Base-by-base conservation (phyloP, 208 protist genomes). In the Trypanosoma platydactyli region DNA sequence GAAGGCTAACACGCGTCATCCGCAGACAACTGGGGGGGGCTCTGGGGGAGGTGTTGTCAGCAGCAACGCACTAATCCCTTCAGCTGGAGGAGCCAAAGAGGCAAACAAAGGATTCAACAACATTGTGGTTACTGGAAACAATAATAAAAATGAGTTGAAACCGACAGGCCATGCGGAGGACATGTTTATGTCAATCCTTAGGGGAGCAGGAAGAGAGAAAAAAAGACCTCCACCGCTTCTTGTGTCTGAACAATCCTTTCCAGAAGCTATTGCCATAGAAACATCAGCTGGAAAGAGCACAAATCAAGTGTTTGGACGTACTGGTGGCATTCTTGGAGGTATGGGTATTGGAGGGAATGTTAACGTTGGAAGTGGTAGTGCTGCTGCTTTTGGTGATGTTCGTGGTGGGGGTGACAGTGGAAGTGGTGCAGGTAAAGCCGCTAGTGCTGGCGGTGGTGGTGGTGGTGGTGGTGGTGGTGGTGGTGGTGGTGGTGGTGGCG, bases 401-500 rank as follows among this genome's bases (percentile, higher is more conserved):
- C 73, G 58, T 42, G 73, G 69, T 57, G 57, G 71, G 33, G 65
- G 67, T 60, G 72, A 68, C 42, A 69, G 67, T 57, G 71, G 66
- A 50, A 61, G 58, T 58, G 71, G 59, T 38, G 53, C 55, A 24
- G 58, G 54, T 38, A 41, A 70, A 15, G 66, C 66, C 40, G 65
- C 55, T 40, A 45, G 20, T 16, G 41, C 48, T 52, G 76, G 74
- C 54, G 72, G 64, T 58, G 75, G 67, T 40, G 63, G 51, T 29
- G 71, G 60, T 41, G 58, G 64, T 27, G 63, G 53, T 22, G 54
- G 71, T 27, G 74, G 76, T 48, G 68, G 65, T 45, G 77, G 74
- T 49, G 65, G 68, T 49, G 74, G 74, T 59, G 74, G 74, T 41
- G 73, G 68, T 46, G 71, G 50, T 46, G 66, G 60, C 22, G 75